Evolutionary conservation across 1,139 yeast species (phyloP).

Genomic region (Sugiyamaella neomexicana): DNA sequence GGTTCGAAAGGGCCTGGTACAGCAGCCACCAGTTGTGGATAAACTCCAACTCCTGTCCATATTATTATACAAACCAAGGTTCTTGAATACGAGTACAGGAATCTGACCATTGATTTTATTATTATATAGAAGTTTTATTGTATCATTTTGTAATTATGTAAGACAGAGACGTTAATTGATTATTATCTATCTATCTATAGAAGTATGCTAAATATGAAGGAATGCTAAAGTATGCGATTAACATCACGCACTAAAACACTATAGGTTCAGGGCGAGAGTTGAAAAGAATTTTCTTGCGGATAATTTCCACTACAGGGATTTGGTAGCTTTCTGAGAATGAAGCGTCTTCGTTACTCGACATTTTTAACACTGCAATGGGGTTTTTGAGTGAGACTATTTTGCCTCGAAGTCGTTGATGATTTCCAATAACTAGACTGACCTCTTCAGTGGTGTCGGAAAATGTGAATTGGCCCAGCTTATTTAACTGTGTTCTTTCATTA

Average conservation of each 20-base stretch:
- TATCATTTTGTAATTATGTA: background rate
- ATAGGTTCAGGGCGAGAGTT: constrained; percentile 41
- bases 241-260: constrained; percentile 19
- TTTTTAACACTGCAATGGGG: constrained; percentile 40
- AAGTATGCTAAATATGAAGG: background rate
- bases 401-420: constrained; percentile 41
- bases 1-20: too few relatives aligned
- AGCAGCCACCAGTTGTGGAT: too few relatives aligned
- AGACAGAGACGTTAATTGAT: background rate
- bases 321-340: constrained; percentile 10
- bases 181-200: background rate
- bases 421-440: constrained; percentile 38
- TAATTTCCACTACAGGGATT: constrained; percentile 35
- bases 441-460: constrained; percentile 31
- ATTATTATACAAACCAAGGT: too few relatives aligned
- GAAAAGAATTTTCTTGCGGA: constrained; percentile 39
- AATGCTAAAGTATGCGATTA: background rate
- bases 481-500: constrained; percentile 11
- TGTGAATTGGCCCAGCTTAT: constrained; percentile 31
- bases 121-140: too few relatives aligned
- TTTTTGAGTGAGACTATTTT: constrained; percentile 36
- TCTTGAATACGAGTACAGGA: too few relatives aligned
- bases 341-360: constrained; percentile 20
- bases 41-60: too few relatives aligned
- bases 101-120: too few relatives aligned